phyloP scores from a whole-genome alignment of 192 early-diverging fungal genomes.

The Coemansia sp. region DNA sequence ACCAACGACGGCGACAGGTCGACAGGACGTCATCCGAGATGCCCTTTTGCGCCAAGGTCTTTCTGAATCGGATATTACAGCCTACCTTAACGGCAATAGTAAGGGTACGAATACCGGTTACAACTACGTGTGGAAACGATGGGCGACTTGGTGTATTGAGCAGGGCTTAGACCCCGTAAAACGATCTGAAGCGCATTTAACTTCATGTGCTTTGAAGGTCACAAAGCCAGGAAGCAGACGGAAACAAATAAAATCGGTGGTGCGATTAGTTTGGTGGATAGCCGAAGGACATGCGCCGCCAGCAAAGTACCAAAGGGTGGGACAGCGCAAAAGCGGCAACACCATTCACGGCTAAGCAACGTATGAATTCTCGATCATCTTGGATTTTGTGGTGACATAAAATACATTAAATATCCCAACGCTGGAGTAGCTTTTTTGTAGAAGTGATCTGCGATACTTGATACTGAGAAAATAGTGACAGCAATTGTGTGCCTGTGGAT shows the following conservation, averaged over 20 bases:
- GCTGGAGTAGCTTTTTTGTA: background rate
- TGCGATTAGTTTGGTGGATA: conserved; percentile 19
- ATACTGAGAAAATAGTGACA: too few species aligned
- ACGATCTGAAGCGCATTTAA: background rate
- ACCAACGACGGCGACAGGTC: background rate
- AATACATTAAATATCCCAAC: background rate
- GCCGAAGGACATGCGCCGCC: background rate
- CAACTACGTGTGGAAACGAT: background rate
- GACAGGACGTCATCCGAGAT: background rate
- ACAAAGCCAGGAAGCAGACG: background rate
- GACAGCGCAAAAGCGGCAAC: background rate
- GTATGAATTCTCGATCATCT: background rate
- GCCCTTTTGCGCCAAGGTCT: background rate
- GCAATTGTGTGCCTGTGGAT: too few species aligned
- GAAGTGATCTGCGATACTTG: background rate
- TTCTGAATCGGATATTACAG: background rate
- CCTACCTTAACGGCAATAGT: background rate
- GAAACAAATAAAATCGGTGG: background rate
- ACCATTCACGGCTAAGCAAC: background rate
- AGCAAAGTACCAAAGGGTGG: background rate
- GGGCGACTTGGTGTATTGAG: background rate
- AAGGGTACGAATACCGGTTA: background rate
- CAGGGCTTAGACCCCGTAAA: background rate
- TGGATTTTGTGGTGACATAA: background rate
- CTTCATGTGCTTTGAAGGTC: background rate